Evolutionary conservation across 129 eudicot species (phyloP).

Genomic region (Escallonia herrerae): DNA sequence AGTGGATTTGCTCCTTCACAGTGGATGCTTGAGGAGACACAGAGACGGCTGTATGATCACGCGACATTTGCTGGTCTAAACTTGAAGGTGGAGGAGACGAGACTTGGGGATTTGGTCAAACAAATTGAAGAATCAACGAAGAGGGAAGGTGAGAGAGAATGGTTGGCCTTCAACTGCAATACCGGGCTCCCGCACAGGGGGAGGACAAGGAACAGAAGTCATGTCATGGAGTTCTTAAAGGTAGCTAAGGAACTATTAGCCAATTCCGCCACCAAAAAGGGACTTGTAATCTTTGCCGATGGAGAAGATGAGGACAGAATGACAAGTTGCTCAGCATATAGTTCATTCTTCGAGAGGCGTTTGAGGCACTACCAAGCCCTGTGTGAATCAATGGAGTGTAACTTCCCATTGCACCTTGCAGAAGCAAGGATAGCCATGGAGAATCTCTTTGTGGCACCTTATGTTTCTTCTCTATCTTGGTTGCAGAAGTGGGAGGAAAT

Average conservation of each 20-base stretch:
- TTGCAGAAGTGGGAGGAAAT: slow-evolving; percentile 40
- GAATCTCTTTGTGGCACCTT: slow-evolving; percentile 46
- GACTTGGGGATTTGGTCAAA: slow-evolving; percentile 13
- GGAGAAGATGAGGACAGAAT: slow-evolving; percentile 36
- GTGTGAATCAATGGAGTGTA: slow-evolving; percentile 47
- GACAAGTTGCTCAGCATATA: slow-evolving; percentile 8
- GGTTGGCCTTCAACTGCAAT: slow-evolving; percentile 55
- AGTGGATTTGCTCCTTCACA: slow-evolving; percentile 5
- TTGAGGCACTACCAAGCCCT: slow-evolving; percentile 39
- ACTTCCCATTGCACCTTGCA: slow-evolving; percentile 30
- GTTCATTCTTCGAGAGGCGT: slow-evolving; percentile 27
- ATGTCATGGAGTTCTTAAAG: slow-evolving; percentile 31
- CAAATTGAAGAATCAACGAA: slow-evolving; percentile 1
- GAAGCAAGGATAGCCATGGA: slow-evolving; percentile 72
- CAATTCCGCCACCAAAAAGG: slow-evolving; percentile 17
- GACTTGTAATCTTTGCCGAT: slow-evolving; percentile 46
- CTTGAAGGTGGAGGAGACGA: slow-evolving; percentile 30
- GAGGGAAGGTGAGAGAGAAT: slow-evolving; percentile 21
- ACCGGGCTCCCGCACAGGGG: slow-evolving; percentile 59
- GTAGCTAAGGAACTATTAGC: slow-evolving; percentile 26
- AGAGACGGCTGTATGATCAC: slow-evolving; percentile 24
- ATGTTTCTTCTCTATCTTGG: slow-evolving; percentile 36
- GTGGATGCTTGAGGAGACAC: slow-evolving; percentile 36
- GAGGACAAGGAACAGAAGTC: slow-evolving; percentile 13
- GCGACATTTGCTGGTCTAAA: slow-evolving; percentile 32